Evolutionary conservation across 495 filamentous ascomycete genomes (phyloP), one percentile per base, ranked within the genome.

Genomic region (Cercophora newfieldiana): DNA sequence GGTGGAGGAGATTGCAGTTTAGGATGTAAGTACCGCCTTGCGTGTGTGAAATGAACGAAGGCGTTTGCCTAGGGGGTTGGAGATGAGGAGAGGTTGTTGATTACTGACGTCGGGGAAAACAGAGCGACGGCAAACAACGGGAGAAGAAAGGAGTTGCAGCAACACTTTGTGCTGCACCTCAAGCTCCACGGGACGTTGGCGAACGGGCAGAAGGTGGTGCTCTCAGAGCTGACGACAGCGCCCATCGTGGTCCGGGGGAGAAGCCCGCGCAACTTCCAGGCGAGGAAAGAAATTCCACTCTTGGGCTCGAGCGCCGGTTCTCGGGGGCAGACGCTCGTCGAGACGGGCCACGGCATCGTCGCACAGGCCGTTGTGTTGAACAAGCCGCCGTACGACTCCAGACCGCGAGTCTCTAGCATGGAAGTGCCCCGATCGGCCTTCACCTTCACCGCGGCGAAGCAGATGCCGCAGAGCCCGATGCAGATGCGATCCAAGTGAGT

Each of bases 1-100:
- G 91, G 7, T 97, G 93, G 91, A 91, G 93, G 70, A 84, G 93
- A 24, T 78, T 97, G 65, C 93, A 97, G 71, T 97, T 97, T 70
- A 86, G 93, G 59, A 94, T 96, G 70, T 83, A 74, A 69, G 81
- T 74, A 7, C 16, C 24, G 29, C n/a, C 30, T 31, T 51, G 37
- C 64, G 49, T 8, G n/a, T n/a, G n/a, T n/a, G n/a, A n/a, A n/a
- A n/a, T n/a, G n/a, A n/a, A 16, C 37, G 10, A 44, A 44, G 37
- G 12, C 37, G 18, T 16, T 44, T 44, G 37, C 37, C 37, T 44
- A 4, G 1, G 54, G 18, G 14, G n/a, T 19, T 1, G 22, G 22
- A 4, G 30, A 8, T 22, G 29, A 19, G 22, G 19, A 2, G 33
- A 10, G 30, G 8, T 22, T 59, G 56, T 6, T 6, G 6, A 6